Evolutionary conservation across 139 green algal species (phyloP).

Genomic region (Pseudopediastrum boryanum): DNA sequence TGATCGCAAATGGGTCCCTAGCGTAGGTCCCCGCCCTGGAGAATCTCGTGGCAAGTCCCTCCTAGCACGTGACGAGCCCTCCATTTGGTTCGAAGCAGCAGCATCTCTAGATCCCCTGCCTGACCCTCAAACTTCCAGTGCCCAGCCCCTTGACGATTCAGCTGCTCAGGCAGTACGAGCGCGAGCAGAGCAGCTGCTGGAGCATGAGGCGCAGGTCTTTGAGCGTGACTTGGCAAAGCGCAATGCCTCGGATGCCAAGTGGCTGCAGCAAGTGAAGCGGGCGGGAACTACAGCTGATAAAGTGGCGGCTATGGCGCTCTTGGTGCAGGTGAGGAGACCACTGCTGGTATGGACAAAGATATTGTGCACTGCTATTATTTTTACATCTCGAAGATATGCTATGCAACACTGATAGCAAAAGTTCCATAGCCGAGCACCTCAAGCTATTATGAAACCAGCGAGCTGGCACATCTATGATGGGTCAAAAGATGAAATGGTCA

Average conservation of each 20-base stretch:
- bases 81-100: slow-evolving; percentile 70
- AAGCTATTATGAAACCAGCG: too few species aligned
- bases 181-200: slow-evolving; percentile 50
- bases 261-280: slow-evolving; percentile 77
- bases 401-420: too few species aligned
- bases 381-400: background rate
- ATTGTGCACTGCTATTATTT: too few species aligned
- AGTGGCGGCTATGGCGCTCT: slow-evolving; percentile 87
- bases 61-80: slow-evolving; percentile 58
- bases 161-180: slow-evolving; percentile 45
- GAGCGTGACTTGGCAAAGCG: slow-evolving; percentile 54
- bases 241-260: slow-evolving; percentile 67
- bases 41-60: slow-evolving; percentile 49
- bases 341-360: too few species aligned
- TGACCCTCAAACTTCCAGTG: background rate
- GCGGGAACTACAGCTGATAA: slow-evolving; percentile 78
- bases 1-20: slow-evolving; percentile 58
- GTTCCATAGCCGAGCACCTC: background rate
- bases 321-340: slow-evolving; percentile 68
- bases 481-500: too few species aligned
- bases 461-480: too few species aligned
- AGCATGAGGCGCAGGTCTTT: slow-evolving; percentile 62
- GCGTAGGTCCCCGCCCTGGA: slow-evolving; percentile 66
- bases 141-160: slow-evolving; percentile 10
- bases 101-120: slow-evolving; percentile 23